These are phyloP conservation scores for Ogataea nakhonphanomensis DNA, from an alignment of 805 yeast species.

Conservation along the genomic window DNA sequence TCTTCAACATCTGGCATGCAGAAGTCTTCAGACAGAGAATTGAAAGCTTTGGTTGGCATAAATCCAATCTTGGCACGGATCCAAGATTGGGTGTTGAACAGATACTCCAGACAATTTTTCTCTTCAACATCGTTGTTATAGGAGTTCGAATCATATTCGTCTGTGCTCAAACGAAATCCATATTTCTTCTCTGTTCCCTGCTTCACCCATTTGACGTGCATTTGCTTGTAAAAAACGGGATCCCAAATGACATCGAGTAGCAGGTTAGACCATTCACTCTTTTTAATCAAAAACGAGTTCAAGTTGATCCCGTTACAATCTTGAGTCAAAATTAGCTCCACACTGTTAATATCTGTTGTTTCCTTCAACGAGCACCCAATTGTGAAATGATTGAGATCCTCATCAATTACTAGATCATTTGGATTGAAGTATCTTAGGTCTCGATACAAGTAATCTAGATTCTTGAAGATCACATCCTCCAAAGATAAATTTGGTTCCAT, in stretches of 20 bases:
- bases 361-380: constrained; percentile 23
- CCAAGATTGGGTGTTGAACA: constrained; percentile 37
- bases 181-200: constrained; percentile 23
- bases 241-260: constrained; percentile 40
- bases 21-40: constrained; percentile 37
- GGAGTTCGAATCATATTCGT: constrained; percentile 32
- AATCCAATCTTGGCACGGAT: constrained; percentile 39
- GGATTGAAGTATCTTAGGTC: constrained; percentile 37
- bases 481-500: constrained; percentile 38
- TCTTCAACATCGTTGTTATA: constrained; percentile 39
- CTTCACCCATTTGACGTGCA: constrained; percentile 33
- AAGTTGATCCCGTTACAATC: constrained; percentile 43
- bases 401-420: constrained; percentile 31
- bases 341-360: constrained; percentile 29
- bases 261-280: constrained; percentile 37
- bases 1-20: constrained; percentile 33
- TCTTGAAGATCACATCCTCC: constrained; percentile 34
- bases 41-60: constrained; percentile 37
- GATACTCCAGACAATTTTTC: constrained; percentile 37
- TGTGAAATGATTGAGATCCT: constrained; percentile 24
- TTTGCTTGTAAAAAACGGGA: constrained; percentile 37
- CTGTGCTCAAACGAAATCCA: constrained; percentile 28
- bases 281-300: constrained; percentile 38
- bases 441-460: constrained; percentile 30
- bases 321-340: constrained; percentile 37